Evolutionary conservation across 1,284 basidiomycete species (phyloP), one percentile per base, ranked within the genome.

Genomic region (Marasmius sp.): DNA sequence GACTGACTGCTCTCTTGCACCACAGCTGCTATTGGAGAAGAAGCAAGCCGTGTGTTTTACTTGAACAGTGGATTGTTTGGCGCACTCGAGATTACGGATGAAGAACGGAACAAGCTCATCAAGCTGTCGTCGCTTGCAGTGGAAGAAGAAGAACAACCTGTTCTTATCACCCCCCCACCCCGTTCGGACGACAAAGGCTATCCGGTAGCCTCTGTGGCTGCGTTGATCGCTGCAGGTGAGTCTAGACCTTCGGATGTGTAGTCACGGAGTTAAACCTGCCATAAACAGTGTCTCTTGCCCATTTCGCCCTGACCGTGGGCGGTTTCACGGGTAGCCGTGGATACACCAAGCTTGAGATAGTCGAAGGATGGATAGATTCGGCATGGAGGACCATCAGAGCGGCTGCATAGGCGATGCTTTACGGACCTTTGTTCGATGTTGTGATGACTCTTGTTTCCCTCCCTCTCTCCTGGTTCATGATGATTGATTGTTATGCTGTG

Each of bases 41-140:
- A 94, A 74, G 89, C 91, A 16, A 87, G 84, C 64, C 74, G 76
- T 16, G 89, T 87, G 4, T 94, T 93, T 70, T 77, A 83, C 38
- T 80, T 90, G 60, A 92, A 92, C 71, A 83, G 81, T 12, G 83
- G 78, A 6, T 78, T 94, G 20, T 91, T 94, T 72, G 77, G 78
- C 50, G 71, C 78, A 18, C 80, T 88, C 56, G 68, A 63, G n/a
- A 54, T 65, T 59, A 45, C 41, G 39, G 20, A 38, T 53, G 36
- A 39, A 57, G 11, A 65, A 61, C 60, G 16, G 20, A 36, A 49
- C 16, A 41, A 62, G 20, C 47, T 41, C 41, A 47, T 63, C 22
- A 49, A 64, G n/a, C 59, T 73, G 27, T 2, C 27, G 2, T 47
- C 16, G 45, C 45, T 47, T 20, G 45, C 16, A 20, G 16, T n/a